A percentile compares a stretch with the other conserved stretches of the same genome.
These are phyloP conservation scores for Candida glucosophila DNA, from an alignment of 1,139 yeast species.

Conservation along the genomic window DNA sequence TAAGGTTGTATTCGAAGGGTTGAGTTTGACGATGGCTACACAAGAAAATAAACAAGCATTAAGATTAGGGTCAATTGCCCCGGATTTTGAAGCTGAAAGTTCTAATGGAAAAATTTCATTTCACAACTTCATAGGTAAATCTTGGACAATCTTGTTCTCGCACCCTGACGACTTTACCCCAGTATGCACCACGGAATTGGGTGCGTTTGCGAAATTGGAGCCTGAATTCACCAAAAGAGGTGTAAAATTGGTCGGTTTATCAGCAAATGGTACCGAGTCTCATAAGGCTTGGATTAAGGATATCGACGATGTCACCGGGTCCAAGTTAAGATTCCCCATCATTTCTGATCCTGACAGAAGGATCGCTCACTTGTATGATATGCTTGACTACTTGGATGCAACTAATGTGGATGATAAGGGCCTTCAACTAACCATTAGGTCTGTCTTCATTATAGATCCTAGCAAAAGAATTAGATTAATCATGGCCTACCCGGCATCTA, in stretches of 20 bases:
- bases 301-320: constrained; percentile 68
- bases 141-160: constrained; percentile 74
- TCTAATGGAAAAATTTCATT: constrained; percentile 68
- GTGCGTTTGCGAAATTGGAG: constrained; percentile 78
- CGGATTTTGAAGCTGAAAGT: constrained; percentile 68
- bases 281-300: constrained; percentile 80
- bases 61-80: constrained; percentile 65
- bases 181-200: constrained; percentile 84
- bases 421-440: constrained; percentile 67
- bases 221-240: constrained; percentile 73
- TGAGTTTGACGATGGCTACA: too few species aligned
- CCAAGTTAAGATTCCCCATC: constrained; percentile 65
- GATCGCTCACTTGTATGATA: constrained; percentile 62
- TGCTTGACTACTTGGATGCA: constrained; percentile 81
- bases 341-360: constrained; percentile 70
- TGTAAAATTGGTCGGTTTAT: constrained; percentile 70
- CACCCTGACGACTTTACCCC: constrained; percentile 90
- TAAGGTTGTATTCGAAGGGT: too few species aligned
- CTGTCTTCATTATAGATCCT: constrained; percentile 80
- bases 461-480: constrained; percentile 63
- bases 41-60: too few species aligned
- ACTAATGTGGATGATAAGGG: constrained; percentile 69
- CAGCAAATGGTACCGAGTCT: constrained; percentile 62
- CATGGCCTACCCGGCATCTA: constrained; percentile 74
- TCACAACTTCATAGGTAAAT: constrained; percentile 66